Percentiles rank a stretch among this genome's conserved stretches.
Evolutionary conservation across 305 asterid species (phyloP).

Genomic region (Fraxinus albicans): DNA sequence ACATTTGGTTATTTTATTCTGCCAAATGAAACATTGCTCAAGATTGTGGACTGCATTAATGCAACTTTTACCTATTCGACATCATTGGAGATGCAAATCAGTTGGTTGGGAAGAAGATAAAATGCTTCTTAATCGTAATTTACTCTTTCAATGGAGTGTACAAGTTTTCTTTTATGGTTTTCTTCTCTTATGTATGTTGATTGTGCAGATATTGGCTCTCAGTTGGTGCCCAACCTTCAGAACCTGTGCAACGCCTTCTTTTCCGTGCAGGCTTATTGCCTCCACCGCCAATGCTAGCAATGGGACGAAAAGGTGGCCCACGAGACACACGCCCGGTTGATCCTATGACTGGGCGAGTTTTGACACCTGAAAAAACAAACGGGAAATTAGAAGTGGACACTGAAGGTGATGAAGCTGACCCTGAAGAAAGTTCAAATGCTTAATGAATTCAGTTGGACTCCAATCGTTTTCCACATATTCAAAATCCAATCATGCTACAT

Average conservation of each 20-base stretch:
- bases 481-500: neutral
- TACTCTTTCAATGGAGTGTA: neutral
- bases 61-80: neutral
- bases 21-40: neutral
- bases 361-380: slow-evolving; percentile 31
- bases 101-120: neutral
- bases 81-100: neutral
- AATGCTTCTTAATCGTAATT: neutral
- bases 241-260: slow-evolving; percentile 78
- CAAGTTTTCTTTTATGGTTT: neutral
- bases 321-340: slow-evolving; percentile 71
- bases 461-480: neutral
- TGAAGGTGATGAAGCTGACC: slow-evolving; percentile 35
- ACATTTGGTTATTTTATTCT: neutral
- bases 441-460: neutral
- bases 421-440: slow-evolving; percentile 23
- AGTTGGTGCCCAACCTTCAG: slow-evolving; percentile 88
- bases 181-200: slow-evolving; percentile 8
- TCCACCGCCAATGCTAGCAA: slow-evolving; percentile 86
- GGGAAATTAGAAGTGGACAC: slow-evolving; percentile 19
- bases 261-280: slow-evolving; percentile 74
- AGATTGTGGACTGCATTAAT: neutral
- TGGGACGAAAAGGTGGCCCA: slow-evolving; percentile 91
- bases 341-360: slow-evolving; percentile 75
- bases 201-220: slow-evolving; percentile 78